These are phyloP conservation scores for Backusella luteola DNA, from an alignment of 192 early-diverging fungal genomes.

Conservation along the genomic window DNA sequence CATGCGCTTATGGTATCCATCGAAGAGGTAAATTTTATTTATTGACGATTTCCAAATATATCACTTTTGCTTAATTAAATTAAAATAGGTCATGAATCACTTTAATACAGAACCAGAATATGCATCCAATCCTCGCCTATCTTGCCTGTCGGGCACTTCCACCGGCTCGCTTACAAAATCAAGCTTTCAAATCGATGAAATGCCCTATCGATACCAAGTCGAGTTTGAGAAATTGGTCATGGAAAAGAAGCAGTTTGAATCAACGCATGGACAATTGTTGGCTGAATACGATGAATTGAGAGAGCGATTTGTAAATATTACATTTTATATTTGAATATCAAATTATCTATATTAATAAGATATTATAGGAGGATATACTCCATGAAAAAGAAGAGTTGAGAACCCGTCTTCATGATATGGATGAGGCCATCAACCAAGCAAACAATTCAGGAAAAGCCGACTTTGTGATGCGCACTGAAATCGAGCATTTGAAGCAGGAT, in stretches of 20 bases:
- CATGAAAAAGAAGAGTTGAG: slow-evolving; percentile 73
- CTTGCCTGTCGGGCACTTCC: slow-evolving; percentile 5
- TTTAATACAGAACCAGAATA: slow-evolving; percentile 19
- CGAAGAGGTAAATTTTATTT: slow-evolving; percentile 60
- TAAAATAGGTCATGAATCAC: slow-evolving; percentile 22
- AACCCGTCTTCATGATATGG: slow-evolving; percentile 75
- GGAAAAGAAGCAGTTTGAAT: slow-evolving; percentile 67
- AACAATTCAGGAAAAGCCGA: slow-evolving; percentile 80
- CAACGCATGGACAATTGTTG: slow-evolving; percentile 43
- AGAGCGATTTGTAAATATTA: slow-evolving; percentile 32
- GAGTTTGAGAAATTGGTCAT: slow-evolving; percentile 50
- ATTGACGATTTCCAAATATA: slow-evolving; percentile 1
- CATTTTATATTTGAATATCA: no score
- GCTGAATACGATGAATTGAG: slow-evolving; percentile 52
- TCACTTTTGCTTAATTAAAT: neutral
- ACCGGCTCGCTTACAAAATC: slow-evolving; percentile 2
- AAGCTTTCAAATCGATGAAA: slow-evolving; percentile 2
- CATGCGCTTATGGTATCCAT: slow-evolving; percentile 90
- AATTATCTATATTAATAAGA: no score
- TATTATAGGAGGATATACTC: slow-evolving; percentile 64
- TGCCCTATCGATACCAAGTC: slow-evolving; percentile 17
- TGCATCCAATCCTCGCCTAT: slow-evolving; percentile 11
- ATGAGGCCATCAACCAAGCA: slow-evolving; percentile 65
- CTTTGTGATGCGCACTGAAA: slow-evolving; percentile 82
- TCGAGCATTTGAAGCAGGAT: slow-evolving; percentile 82